These are phyloP conservation scores for Coprinopsis sp. DNA, from an alignment of 768 basidiomycete genomes.

Conservation along the genomic window DNA sequence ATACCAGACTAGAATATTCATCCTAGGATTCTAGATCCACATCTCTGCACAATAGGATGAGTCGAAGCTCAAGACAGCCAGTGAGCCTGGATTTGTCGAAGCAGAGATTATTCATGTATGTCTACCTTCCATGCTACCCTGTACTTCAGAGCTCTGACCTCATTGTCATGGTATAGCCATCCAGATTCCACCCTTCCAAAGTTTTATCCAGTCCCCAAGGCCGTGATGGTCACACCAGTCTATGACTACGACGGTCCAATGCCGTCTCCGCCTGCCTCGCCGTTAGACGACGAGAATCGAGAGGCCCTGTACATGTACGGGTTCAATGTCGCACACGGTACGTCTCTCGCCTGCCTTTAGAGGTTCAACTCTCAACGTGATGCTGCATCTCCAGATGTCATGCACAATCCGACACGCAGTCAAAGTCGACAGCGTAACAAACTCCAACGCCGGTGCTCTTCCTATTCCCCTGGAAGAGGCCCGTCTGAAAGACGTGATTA, in stretches of 20 bases:
- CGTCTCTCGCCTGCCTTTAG: no score
- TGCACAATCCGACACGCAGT: no score
- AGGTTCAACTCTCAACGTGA: no score
- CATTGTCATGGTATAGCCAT: background rate
- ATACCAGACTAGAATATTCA: no score
- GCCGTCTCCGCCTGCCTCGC: background rate
- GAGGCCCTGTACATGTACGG: background rate
- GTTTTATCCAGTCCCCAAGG: conserved; percentile 8
- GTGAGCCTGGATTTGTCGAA: background rate
- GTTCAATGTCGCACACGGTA: conserved; percentile 1
- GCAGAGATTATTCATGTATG: conserved; percentile 8
- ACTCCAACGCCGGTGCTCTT: background rate
- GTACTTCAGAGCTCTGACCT: no score
- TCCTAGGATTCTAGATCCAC: no score
- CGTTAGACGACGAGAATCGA: background rate
- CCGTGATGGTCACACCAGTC: conserved; percentile 9
- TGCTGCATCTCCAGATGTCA: no score
- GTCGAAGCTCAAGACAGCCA: background rate
- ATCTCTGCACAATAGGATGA: no score
- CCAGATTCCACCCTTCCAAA: conserved; percentile 6
- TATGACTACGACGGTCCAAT: conserved; percentile 5
- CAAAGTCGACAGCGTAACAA: background rate
- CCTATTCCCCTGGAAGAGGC: background rate
- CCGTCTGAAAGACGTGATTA: background rate
- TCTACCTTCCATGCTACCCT: no score